phyloP scores from a whole-genome alignment of 1,139 yeast genomes.

The Magnusiomyces paraingens region DNA sequence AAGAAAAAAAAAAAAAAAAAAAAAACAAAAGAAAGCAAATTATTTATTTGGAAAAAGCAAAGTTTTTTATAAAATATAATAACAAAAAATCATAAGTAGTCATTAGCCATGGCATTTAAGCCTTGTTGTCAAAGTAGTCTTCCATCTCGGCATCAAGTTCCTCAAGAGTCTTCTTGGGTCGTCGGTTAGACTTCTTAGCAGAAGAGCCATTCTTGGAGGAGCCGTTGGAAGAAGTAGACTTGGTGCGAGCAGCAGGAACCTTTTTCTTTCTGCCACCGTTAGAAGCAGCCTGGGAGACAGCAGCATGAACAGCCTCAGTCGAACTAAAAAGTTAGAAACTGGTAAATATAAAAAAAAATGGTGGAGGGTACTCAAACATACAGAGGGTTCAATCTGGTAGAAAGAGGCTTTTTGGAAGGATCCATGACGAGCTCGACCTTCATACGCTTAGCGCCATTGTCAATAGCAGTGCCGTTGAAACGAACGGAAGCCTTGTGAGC shows the following conservation, averaged over 20 bases:
- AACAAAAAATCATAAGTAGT: neutral
- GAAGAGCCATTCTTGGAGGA: conserved; percentile 24
- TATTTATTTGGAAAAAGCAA: neutral
- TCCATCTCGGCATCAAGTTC: conserved; percentile 95
- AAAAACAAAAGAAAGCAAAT: neutral
- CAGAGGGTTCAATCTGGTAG: conserved; percentile 62
- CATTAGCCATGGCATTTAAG: conserved; percentile 3
- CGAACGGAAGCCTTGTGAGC: conserved; percentile 75
- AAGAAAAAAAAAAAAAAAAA: neutral
- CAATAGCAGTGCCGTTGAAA: conserved; percentile 91
- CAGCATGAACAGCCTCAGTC: conserved; percentile 18
- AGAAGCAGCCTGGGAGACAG: conserved; percentile 26
- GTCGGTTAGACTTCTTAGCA: conserved; percentile 34
- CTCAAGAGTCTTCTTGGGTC: conserved; percentile 72
- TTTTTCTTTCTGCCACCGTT: conserved; percentile 15
- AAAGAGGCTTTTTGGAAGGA: conserved; percentile 71
- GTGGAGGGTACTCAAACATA: conserved; percentile 21
- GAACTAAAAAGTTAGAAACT: neutral
- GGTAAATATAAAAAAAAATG: neutral
- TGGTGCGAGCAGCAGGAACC: conserved; percentile 18
- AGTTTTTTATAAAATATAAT: neutral
- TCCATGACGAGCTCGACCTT: conserved; percentile 82
- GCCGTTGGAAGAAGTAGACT: conserved; percentile 15
- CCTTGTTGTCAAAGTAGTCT: conserved; percentile 50
- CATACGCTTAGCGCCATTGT: conserved; percentile 73